These are phyloP conservation scores for Clavispora vitiphila DNA, from an alignment of 805 yeast genomes.

Conservation along the genomic window DNA sequence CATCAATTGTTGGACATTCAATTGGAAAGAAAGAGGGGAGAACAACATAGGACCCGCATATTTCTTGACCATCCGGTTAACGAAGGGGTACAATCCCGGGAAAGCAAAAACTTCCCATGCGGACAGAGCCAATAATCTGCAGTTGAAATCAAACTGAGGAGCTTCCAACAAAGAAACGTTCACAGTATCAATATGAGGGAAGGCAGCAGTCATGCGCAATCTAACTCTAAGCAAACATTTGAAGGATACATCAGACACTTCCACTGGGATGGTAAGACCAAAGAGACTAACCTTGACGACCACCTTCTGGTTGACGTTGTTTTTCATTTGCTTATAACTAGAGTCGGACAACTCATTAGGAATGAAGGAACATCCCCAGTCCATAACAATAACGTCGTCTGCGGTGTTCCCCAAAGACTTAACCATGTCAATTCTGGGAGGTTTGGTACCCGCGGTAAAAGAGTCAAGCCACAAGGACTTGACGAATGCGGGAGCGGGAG, in stretches of 20 bases:
- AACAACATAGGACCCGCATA: slow-evolving; percentile 86
- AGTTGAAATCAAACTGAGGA: slow-evolving; percentile 82
- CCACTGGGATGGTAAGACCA: slow-evolving; percentile 76
- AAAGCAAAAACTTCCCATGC: slow-evolving; percentile 82
- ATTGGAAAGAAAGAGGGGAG: slow-evolving; percentile 87
- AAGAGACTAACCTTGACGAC: slow-evolving; percentile 76
- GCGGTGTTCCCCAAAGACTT: slow-evolving; percentile 88
- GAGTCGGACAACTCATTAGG: slow-evolving; percentile 88
- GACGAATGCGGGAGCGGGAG: slow-evolving; percentile 77
- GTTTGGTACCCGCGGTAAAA: slow-evolving; percentile 91
- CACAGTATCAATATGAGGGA: slow-evolving; percentile 91
- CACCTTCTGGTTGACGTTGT: slow-evolving; percentile 75
- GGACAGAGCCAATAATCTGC: slow-evolving; percentile 71
- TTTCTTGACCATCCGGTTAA: slow-evolving; percentile 79
- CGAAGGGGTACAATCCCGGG: slow-evolving; percentile 82
- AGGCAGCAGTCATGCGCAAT: slow-evolving; percentile 81
- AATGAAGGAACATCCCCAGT: slow-evolving; percentile 88
- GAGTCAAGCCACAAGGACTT: slow-evolving; percentile 81
- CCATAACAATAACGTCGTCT: slow-evolving; percentile 94
- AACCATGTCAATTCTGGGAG: slow-evolving; percentile 87
- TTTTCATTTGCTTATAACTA: slow-evolving; percentile 78
- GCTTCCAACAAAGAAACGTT: slow-evolving; percentile 81
- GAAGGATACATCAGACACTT: slow-evolving; percentile 76
- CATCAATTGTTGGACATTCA: slow-evolving; percentile 85
- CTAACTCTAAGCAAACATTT: slow-evolving; percentile 72